Evolutionary conservation across 2,329 filamentous ascomycete species (phyloP).

Genomic region (Microascus cirrosus): DNA sequence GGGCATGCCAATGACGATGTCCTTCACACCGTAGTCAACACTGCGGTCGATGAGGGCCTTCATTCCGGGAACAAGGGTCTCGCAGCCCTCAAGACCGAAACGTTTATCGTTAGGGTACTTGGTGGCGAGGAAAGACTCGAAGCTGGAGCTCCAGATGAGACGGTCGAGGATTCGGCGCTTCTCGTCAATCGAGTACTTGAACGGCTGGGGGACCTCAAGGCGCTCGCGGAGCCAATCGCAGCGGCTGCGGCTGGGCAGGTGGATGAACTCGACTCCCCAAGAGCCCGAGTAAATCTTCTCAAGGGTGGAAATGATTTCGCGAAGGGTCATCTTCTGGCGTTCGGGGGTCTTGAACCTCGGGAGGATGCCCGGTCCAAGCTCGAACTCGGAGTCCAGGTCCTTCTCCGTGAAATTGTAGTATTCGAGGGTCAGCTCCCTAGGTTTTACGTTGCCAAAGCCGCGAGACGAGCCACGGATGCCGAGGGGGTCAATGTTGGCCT

Average conservation of each 20-base stretch:
- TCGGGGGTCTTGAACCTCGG: conserved; percentile 84
- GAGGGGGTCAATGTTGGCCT: conserved; percentile 92
- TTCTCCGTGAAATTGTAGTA: conserved; percentile 93
- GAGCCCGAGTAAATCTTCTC: conserved; percentile 94
- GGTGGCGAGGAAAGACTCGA: conserved; percentile 87
- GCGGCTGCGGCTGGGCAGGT: conserved; percentile 93
- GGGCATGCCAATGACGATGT: conserved; percentile 99
- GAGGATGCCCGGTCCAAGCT: conserved; percentile 85
- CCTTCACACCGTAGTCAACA: conserved; percentile 96
- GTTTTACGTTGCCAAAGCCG: conserved; percentile 75
- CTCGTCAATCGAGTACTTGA: conserved; percentile 96
- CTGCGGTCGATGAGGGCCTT: conserved; percentile 97
- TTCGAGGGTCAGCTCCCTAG: conserved; percentile 84
- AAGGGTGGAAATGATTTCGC: conserved; percentile 87
- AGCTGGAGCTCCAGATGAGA: conserved; percentile 96
- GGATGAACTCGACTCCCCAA: conserved; percentile 98
- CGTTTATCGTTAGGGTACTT: conserved; percentile 99
- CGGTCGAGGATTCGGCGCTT: conserved; percentile 96
- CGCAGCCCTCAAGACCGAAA: conserved; percentile 95
- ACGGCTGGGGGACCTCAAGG: conserved; percentile 84
- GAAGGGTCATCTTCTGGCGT: conserved; percentile 90
- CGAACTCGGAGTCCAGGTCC: conserved; percentile 87
- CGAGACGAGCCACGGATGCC: conserved; percentile 71
- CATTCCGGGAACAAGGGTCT: conserved; percentile 96
- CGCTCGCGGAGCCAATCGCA: conserved; percentile 98